These are phyloP conservation scores for Fistulinella cinereoalba DNA, from an alignment of 1,284 basidiomycete species.

Conservation along the genomic window DNA sequence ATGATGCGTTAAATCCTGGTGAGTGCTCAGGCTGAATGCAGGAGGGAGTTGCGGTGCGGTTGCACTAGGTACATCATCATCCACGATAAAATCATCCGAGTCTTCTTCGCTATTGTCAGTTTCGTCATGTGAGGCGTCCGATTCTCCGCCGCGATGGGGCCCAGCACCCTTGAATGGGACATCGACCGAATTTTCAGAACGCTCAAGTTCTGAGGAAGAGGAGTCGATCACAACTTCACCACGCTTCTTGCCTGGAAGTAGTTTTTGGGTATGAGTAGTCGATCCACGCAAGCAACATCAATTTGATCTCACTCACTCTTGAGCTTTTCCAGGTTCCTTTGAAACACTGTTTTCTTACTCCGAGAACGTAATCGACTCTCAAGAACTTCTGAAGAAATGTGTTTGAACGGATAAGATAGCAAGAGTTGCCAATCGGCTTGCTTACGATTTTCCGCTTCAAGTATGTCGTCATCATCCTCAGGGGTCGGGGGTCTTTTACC, in stretches of 20 bases:
- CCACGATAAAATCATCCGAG: slow-evolving; percentile 61
- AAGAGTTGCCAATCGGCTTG: no score
- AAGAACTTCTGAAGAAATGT: slow-evolving; percentile 51
- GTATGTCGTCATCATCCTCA: slow-evolving; percentile 40
- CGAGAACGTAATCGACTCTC: slow-evolving; percentile 60
- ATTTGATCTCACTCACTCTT: slow-evolving; percentile 45
- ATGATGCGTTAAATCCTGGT: slow-evolving; percentile 70
- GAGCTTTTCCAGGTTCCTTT: slow-evolving; percentile 58
- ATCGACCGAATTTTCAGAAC: slow-evolving; percentile 28
- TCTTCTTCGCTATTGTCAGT: slow-evolving; percentile 28
- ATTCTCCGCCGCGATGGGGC: slow-evolving; percentile 20
- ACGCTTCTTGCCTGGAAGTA: slow-evolving; percentile 47
- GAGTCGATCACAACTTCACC: slow-evolving; percentile 37
- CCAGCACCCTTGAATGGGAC: slow-evolving; percentile 31
- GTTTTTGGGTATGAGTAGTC: slow-evolving; percentile 1
- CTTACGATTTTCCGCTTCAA: slow-evolving; percentile 56
- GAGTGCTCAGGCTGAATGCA: slow-evolving; percentile 73
- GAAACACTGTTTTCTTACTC: slow-evolving; percentile 56
- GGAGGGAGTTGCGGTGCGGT: slow-evolving; percentile 54
- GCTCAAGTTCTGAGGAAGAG: slow-evolving; percentile 39
- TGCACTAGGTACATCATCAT: slow-evolving; percentile 60
- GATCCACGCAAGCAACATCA: background rate
- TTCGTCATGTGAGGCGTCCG: slow-evolving; percentile 18
- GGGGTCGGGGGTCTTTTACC: slow-evolving; percentile 46
- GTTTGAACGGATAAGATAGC: slow-evolving; percentile 1